Conservation (phyloP, 2,329 filamentous ascomycete genomes). For the Septoria linicola region DNA sequence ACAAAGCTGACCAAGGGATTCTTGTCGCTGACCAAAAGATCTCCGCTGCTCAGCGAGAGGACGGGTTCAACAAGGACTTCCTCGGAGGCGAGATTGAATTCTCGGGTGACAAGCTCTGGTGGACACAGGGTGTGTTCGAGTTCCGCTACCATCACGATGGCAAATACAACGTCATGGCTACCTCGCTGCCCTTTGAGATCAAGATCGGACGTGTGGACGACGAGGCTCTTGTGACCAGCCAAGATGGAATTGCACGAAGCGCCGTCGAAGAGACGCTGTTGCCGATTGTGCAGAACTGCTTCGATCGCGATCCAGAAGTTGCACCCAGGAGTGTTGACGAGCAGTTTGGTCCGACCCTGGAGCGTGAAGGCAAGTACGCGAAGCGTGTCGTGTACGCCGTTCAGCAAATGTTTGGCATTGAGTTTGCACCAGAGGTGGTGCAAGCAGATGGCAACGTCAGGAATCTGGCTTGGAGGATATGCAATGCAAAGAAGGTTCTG, state of each 20-base stretch:
- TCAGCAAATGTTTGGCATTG: constrained; percentile 92
- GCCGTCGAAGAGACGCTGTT: constrained; percentile 76
- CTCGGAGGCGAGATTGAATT: constrained; percentile 83
- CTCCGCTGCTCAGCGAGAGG: constrained; percentile 43
- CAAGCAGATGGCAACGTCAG: constrained; percentile 85
- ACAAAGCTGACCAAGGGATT: constrained; percentile 73
- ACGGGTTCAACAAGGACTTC: constrained; percentile 57
- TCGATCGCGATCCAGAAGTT: constrained; percentile 87
- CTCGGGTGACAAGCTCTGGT: constrained; percentile 90
- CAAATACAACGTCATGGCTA: constrained; percentile 88
- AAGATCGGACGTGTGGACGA: constrained; percentile 79
- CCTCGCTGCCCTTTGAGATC: constrained; percentile 91
- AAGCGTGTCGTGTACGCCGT: constrained; percentile 91
- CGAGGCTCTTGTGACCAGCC: constrained; percentile 48
- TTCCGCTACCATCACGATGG: constrained; percentile 96
- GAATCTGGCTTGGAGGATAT: constrained; percentile 91
- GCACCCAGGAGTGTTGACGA: constrained; percentile 79
- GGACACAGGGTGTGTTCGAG: constrained; percentile 94
- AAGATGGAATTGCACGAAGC: constrained; percentile 61
- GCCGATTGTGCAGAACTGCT: constrained; percentile 83
- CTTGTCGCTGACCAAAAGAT: constrained; percentile 65
- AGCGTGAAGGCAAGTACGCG: constrained; percentile 84
- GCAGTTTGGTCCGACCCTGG: constrained; percentile 78
- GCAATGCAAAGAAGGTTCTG: constrained; percentile 91
- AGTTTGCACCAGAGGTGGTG: constrained; percentile 90